Evolutionary conservation across 805 yeast genomes (phyloP).

Genomic region (Saccharomycopsis amapae): DNA sequence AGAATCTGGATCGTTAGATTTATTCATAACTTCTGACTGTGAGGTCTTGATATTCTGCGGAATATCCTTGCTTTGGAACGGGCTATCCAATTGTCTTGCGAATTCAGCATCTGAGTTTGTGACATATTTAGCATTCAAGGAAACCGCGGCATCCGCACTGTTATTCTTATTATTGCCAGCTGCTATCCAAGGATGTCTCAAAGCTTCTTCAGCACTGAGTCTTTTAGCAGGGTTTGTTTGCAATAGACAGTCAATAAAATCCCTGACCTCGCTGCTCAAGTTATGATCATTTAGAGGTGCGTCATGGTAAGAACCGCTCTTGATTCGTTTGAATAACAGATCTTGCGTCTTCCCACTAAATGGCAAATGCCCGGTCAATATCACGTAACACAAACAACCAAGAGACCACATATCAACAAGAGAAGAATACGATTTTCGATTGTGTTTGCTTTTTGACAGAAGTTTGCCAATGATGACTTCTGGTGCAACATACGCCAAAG

Average conservation of each 20-base stretch:
- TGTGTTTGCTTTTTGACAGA: slow-evolving; percentile 21
- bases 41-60: too few relatives aligned
- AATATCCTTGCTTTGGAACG: slow-evolving; percentile 11
- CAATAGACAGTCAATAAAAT: slow-evolving; percentile 62
- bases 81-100: slow-evolving; percentile 19
- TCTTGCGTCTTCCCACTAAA: slow-evolving; percentile 91
- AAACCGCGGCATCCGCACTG: too few relatives aligned
- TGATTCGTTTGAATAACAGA: slow-evolving; percentile 69
- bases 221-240: slow-evolving; percentile 72
- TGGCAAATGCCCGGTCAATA: slow-evolving; percentile 88
- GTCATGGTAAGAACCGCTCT: slow-evolving; percentile 71
- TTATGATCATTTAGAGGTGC: slow-evolving; percentile 61
- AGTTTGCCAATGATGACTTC: slow-evolving; percentile 57
- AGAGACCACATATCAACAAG: slow-evolving; percentile 97
- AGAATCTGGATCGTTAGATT: too few relatives aligned
- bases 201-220: slow-evolving; percentile 67
- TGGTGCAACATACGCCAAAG: slow-evolving; percentile 95
- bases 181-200: slow-evolving; percentile 76
- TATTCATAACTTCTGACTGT: too few relatives aligned
- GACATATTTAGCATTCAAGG: too few relatives aligned
- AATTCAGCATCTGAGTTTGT: background rate
- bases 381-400: slow-evolving; percentile 89
- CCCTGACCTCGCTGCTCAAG: slow-evolving; percentile 61
- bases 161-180: too few relatives aligned
- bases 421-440: slow-evolving; percentile 51